Conservation (phyloP, 2,329 filamentous ascomycete genomes). For the Onygena corvina region DNA sequence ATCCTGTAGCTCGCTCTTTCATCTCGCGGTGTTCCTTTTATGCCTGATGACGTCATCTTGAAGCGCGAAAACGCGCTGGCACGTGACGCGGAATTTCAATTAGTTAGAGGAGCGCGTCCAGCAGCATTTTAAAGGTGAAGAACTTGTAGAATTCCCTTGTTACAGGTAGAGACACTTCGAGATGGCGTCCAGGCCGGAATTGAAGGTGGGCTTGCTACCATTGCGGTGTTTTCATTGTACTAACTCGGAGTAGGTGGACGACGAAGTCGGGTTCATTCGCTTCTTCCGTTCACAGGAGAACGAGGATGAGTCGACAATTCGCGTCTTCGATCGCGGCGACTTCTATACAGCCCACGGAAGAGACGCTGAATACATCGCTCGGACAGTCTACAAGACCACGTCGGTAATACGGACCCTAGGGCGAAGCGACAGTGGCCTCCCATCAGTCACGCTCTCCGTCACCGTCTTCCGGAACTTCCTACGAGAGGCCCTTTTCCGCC, state of each 20-base stretch:
- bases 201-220: constrained; percentile 12
- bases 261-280: constrained; percentile 92
- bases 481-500: constrained; percentile 79
- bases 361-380: constrained; percentile 39
- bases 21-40: neutral
- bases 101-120: too few species aligned
- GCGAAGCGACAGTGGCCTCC: constrained; percentile 68
- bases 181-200: constrained; percentile 13
- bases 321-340: constrained; percentile 87
- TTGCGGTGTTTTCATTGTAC: neutral
- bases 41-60: too few species aligned
- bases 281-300: constrained; percentile 79
- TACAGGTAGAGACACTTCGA: too few species aligned
- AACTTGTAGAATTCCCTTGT: too few species aligned
- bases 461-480: constrained; percentile 95
- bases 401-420: constrained; percentile 87
- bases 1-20: neutral
- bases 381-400: constrained; percentile 90
- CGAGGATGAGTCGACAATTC: constrained; percentile 57
- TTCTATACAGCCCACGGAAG: constrained; percentile 63
- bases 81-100: constrained; percentile 11
- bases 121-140: too few species aligned
- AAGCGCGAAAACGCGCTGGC: constrained; percentile 10
- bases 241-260: constrained; percentile 57
- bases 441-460: constrained; percentile 88